These are phyloP conservation scores for Farysia itapuensis DNA, from an alignment of 1,284 basidiomycete species.

Conservation along the genomic window DNA sequence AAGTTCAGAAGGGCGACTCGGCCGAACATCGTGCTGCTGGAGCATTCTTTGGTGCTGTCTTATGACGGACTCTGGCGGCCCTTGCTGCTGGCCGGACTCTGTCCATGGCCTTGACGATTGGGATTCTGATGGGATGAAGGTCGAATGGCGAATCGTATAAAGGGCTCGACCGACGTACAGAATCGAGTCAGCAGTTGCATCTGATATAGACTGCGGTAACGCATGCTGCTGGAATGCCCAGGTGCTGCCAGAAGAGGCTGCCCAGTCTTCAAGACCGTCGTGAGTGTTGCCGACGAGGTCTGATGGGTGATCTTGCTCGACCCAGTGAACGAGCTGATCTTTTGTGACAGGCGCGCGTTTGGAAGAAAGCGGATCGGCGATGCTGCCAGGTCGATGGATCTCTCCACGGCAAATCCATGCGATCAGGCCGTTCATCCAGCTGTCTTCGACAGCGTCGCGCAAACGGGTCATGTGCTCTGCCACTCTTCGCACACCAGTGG, in stretches of 20 bases:
- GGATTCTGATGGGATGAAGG: no score
- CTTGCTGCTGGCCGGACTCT: not conserved
- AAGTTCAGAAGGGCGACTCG: constrained; percentile 21
- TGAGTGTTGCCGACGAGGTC: constrained; percentile 5
- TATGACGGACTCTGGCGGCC: constrained; percentile 26
- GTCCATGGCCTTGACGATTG: not conserved
- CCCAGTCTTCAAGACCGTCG: constrained; percentile 31
- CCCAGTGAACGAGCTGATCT: constrained; percentile 32
- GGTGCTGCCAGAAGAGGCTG: constrained; percentile 25
- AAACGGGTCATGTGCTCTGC: constrained; percentile 23
- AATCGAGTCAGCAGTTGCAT: constrained; percentile 75
- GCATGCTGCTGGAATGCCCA: constrained; percentile 66
- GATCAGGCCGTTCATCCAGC: constrained; percentile 35
- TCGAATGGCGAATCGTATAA: constrained; percentile 70
- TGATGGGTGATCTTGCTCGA: constrained; percentile 10
- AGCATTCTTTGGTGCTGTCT: constrained; percentile 24
- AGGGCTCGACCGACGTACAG: constrained; percentile 83
- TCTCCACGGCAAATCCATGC: constrained; percentile 42
- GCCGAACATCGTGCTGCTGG: constrained; percentile 4
- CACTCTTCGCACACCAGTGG: constrained; percentile 28
- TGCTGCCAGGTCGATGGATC: constrained; percentile 21
- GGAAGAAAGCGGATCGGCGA: constrained; percentile 19
- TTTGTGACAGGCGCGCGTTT: constrained; percentile 10
- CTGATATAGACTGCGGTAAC: constrained; percentile 73
- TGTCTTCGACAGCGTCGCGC: constrained; percentile 31